Conservation (phyloP, 2,329 filamentous ascomycete genomes). For the Apiospora sp. region DNA sequence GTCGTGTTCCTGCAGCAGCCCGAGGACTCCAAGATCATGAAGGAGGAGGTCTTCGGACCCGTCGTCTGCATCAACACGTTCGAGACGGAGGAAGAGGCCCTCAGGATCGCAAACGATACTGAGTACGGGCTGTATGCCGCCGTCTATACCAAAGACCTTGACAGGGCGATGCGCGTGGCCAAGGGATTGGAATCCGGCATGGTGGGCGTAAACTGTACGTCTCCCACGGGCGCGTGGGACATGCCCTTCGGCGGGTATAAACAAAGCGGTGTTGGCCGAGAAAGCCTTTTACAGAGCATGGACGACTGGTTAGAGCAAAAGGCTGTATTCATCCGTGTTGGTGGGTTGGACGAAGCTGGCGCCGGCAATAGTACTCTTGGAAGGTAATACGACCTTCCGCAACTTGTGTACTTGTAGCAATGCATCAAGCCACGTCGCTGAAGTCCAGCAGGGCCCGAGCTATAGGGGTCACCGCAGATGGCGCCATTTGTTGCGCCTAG, state of each 20-base stretch:
- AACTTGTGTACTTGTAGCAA: not conserved
- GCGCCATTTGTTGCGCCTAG: not conserved
- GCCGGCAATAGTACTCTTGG: constrained; percentile 25
- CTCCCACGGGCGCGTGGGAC: constrained; percentile 46
- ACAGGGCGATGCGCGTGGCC: constrained; percentile 52
- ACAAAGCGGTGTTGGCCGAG: constrained; percentile 47
- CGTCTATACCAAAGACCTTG: constrained; percentile 62
- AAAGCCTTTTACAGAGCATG: constrained; percentile 47
- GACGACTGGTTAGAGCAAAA: constrained; percentile 46
- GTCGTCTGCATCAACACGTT: constrained; percentile 67
- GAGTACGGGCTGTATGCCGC: constrained; percentile 64
- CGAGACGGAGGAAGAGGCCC: constrained; percentile 62
- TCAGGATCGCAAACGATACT: constrained; percentile 62
- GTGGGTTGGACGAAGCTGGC: constrained; percentile 16
- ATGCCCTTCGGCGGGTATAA: constrained; percentile 54
- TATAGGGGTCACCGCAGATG: not conserved
- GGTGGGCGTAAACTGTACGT: constrained; percentile 64
- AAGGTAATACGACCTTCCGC: constrained; percentile 9
- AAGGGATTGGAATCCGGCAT: constrained; percentile 66
- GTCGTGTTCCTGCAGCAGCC: constrained; percentile 54
- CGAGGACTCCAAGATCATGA: constrained; percentile 56
- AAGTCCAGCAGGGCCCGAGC: not conserved
- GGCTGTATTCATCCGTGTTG: constrained; percentile 39
- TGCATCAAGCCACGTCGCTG: no score
- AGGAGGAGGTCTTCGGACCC: constrained; percentile 71